Evolutionary conservation across 768 basidiomycete species (phyloP).

Genomic region (Ephemerocybe angulata): DNA sequence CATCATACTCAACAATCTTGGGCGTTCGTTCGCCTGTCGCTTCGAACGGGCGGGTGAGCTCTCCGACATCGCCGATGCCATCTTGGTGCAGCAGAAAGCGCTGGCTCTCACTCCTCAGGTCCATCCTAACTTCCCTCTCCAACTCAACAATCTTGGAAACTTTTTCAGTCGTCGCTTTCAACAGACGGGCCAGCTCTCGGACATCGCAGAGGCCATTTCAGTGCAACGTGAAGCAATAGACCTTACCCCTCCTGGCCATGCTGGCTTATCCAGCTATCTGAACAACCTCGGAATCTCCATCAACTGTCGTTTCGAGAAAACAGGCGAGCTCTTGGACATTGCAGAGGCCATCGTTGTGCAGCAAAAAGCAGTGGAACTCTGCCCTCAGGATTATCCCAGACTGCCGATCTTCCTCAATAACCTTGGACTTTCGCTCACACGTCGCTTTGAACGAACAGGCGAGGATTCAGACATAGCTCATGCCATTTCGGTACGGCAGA

Average conservation of each 20-base stretch:
- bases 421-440: not conserved
- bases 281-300: constrained; percentile 2
- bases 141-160: constrained; percentile 7
- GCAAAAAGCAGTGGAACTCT: constrained; percentile 1
- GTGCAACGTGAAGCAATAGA: too few species aligned
- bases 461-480: not conserved
- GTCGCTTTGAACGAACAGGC: not conserved
- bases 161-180: constrained; percentile 18
- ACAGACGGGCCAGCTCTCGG: constrained; percentile 18
- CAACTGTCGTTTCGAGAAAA: too few species aligned
- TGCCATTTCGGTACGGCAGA: not conserved
- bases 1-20: not conserved
- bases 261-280: not conserved
- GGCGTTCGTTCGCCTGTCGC: not conserved
- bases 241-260: not conserved
- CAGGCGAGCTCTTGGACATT: too few species aligned
- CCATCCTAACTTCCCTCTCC: constrained; percentile 8
- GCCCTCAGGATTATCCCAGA: not conserved
- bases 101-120: constrained; percentile 19
- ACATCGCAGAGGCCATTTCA: constrained; percentile 9
- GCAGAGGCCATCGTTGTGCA: too few species aligned
- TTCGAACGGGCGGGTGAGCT: not conserved
- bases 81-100: constrained; percentile 16
- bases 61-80: constrained; percentile 6
- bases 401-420: not conserved